Evolutionary conservation across 1,284 basidiomycete species (phyloP).

Genomic region (Nidula niveotomentosa): DNA sequence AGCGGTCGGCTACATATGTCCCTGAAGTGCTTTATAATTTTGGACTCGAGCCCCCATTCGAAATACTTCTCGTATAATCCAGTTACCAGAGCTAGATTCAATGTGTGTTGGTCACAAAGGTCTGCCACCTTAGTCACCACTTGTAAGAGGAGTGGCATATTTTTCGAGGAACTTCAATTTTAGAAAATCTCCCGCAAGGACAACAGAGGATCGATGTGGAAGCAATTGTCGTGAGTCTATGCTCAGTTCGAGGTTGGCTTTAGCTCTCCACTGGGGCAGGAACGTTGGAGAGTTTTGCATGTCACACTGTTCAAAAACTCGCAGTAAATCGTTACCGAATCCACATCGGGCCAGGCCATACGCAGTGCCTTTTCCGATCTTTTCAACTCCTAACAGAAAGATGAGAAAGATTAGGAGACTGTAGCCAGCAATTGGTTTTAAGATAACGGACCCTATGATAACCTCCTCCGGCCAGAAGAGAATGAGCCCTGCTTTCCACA

Average conservation of each 20-base stretch:
- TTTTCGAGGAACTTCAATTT: slow-evolving; percentile 57
- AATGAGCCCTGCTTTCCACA: slow-evolving; percentile 78
- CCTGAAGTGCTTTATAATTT: slow-evolving; percentile 76
- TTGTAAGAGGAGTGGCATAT: no score
- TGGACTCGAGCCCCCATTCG: slow-evolving; percentile 84
- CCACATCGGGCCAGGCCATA: slow-evolving; percentile 69
- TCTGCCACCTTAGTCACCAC: slow-evolving; percentile 54
- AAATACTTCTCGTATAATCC: slow-evolving; percentile 82
- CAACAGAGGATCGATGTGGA: slow-evolving; percentile 64
- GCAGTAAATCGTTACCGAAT: slow-evolving; percentile 60
- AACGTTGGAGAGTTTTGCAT: slow-evolving; percentile 43
- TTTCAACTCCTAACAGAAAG: slow-evolving; percentile 43
- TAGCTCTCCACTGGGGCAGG: slow-evolving; percentile 62
- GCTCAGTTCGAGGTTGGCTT: slow-evolving; percentile 66
- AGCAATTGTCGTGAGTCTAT: slow-evolving; percentile 71
- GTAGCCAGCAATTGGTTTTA: no score
- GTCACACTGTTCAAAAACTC: no score
- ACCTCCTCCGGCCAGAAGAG: slow-evolving; percentile 91
- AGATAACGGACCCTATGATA: slow-evolving; percentile 57
- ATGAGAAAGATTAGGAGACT: no score
- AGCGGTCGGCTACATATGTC: slow-evolving; percentile 74
- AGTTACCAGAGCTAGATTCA: slow-evolving; percentile 62
- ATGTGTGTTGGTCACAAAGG: no score
- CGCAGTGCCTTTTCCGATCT: slow-evolving; percentile 64
- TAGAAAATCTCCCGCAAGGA: slow-evolving; percentile 76